Conservation (phyloP, 2,329 filamentous ascomycete species). For the Microdochium trichocladiopsis region DNA sequence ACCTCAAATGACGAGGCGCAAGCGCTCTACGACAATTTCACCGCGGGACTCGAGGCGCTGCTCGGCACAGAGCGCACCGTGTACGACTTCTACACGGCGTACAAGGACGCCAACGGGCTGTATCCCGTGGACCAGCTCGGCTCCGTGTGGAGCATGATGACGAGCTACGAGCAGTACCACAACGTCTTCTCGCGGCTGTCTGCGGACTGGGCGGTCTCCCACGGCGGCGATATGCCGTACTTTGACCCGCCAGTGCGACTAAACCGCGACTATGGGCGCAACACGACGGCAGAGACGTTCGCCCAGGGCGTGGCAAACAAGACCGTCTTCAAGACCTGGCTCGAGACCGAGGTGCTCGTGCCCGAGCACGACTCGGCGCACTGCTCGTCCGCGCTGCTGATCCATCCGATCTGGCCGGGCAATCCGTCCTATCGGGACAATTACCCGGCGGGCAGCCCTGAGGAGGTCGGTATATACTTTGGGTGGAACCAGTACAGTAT, state of each 20-base stretch:
- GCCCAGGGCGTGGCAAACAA: conserved; percentile 1
- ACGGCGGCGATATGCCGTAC: conserved; percentile 2
- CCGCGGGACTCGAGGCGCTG: conserved; percentile 1
- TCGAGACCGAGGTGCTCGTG: conserved; percentile 1
- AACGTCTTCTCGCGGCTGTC: neutral
- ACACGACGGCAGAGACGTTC: neutral
- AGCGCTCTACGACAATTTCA: conserved; percentile 1
- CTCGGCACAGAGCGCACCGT: neutral
- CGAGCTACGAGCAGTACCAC: neutral
- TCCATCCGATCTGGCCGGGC: conserved; percentile 1
- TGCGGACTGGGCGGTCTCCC: neutral
- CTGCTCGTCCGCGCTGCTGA: conserved; percentile 2
- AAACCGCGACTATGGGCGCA: neutral
- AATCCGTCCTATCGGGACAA: neutral
- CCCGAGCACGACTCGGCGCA: neutral
- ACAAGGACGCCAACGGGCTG: conserved; percentile 1
- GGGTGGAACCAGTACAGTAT: neutral
- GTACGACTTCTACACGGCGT: neutral
- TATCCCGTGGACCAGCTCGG: conserved; percentile 1
- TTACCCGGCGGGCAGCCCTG: neutral
- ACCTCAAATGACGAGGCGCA: conserved; percentile 23
- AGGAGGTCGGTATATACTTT: neutral
- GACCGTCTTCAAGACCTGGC: conserved; percentile 3
- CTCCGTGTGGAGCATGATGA: conserved; percentile 1
- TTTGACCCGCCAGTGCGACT: conserved; percentile 1